A percentile compares a stretch with the other conserved stretches of the same genome.
These are phyloP conservation scores for Kluyveromyces sp. DNA, from an alignment of 1,139 yeast genomes.

Conservation along the genomic window DNA sequence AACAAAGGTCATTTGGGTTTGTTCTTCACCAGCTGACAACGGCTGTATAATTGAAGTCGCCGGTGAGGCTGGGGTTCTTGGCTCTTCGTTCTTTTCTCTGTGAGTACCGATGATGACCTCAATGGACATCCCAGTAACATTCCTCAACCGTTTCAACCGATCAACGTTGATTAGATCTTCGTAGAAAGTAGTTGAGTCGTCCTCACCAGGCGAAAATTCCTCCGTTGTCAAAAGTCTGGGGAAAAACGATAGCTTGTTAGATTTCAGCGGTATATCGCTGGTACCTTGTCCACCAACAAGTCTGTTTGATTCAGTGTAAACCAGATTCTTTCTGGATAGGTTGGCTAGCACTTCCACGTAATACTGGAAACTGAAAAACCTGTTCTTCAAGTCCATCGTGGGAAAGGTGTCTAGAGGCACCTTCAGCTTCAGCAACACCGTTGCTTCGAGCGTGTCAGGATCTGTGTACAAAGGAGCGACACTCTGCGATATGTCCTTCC, in stretches of 20 bases:
- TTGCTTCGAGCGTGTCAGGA: slow-evolving; percentile 52
- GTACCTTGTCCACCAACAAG: slow-evolving; percentile 20
- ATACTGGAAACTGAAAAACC: slow-evolving; percentile 74
- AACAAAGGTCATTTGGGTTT: not conserved
- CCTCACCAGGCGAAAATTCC: not conserved
- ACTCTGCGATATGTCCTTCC: slow-evolving; percentile 78
- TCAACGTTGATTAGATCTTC: slow-evolving; percentile 67
- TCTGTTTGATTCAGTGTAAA: slow-evolving; percentile 27
- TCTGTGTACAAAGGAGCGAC: slow-evolving; percentile 75
- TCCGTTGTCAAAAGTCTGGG: slow-evolving; percentile 6
- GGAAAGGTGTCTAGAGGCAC: slow-evolving; percentile 87
- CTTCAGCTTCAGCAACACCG: slow-evolving; percentile 54
- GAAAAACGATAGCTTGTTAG: slow-evolving; percentile 5
- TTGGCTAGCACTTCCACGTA: slow-evolving; percentile 77
- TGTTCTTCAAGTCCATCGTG: slow-evolving; percentile 60
- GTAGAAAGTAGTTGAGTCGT: slow-evolving; percentile 20
- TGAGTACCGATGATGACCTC: slow-evolving; percentile 78
- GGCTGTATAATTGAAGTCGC: not conserved
- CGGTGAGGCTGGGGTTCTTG: not conserved
- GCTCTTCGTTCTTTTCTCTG: slow-evolving; percentile 27
- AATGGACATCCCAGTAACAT: slow-evolving; percentile 70
- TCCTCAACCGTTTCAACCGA: slow-evolving; percentile 61
- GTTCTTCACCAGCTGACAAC: not conserved
- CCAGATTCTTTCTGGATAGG: slow-evolving; percentile 43
- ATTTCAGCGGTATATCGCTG: slow-evolving; percentile 9